Base-by-base conservation (phyloP, 106 monocot species). In the Allium sativum region DNA sequence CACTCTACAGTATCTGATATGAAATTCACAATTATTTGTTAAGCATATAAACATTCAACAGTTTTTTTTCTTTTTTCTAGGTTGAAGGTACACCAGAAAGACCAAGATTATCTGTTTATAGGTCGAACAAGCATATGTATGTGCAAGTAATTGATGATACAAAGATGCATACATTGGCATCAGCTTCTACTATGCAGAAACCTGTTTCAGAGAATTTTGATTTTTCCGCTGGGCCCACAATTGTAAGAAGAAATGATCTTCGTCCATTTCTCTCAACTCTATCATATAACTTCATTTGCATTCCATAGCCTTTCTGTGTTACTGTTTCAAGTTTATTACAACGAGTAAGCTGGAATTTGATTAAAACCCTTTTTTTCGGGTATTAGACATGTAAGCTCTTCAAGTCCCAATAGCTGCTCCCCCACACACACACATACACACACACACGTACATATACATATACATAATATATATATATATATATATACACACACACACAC, bases 151-250 rank as follows among this genome's bases (percentile, higher is more conserved):
- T 95, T 67, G 95, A 95, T 65, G 95, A 95, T 42, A 75, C 77
- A 2, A 87, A 90, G 77, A 87, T 82, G 90, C 87, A 87, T 46
- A 95, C 95, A 2, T 48, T 95, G 59, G 95, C 79, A 61, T 68
- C 95, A 17, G 84, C 79, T 65, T 95, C 95, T 40, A 95, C 95
- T 7, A 82, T 95, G 95, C 95, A 95, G 68, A 95, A 95, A 53
- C 57, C 76, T 47, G 9, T 95, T 20, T 70, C 74, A 7, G 75
- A 90, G 57, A 82, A 79, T 45, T 14, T 73, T 53, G 76, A 83
- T 67, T 95, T 44, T 75, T 72, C 87, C 22, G 65, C 76, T 55
- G 84, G 81, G 48, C 95, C 95, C 8, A 95, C 95, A 56, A 75
- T 95, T 71, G 95, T 95, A 77, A 79, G 84, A 84, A 21, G 10